Base-by-base conservation (phyloP, 1,284 basidiomycete species). In the Ustilago bromivora region DNA sequence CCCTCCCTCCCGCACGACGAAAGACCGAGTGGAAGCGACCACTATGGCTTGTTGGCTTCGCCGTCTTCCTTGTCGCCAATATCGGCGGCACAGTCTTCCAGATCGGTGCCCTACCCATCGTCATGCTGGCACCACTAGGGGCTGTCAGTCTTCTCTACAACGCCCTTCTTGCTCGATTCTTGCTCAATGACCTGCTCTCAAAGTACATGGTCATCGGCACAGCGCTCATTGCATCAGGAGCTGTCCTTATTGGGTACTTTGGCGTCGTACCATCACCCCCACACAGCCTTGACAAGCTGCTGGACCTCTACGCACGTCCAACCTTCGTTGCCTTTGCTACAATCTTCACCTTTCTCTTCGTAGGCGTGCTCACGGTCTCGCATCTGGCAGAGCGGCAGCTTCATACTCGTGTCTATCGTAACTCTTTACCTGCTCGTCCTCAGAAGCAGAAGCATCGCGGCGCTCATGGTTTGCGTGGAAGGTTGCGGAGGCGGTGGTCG, bases 101-200 rank as follows among this genome's bases (percentile, higher is more conserved):
- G 88, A 95, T 98, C 61, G 95, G 94, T 7, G 94, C 95, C 0
- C 89, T 98, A 11, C 84, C 84, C 8, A 83, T 86, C 40, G 84
- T 85, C 46, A 85, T 86, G 65, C 75, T 86, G 34, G 84, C 84
- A 1, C 95, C 95, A 0, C 90, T 98, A 2, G 96, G 96, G 23
- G 96, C 95, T 1, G 93, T 90, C 52, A 95, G 94, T 8, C 90
- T 98, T 38, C 90, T 98, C 31, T 98, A 94, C 93, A 98, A 98
- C 87, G 94, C 94, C 3, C 91, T 98, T 81, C 95, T 98, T 78
- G 95, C 95, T 11, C 90, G 92, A 34, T 85, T 96, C 57, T 89
- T 98, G 47, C 90, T 98, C 23, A 93, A 94, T 46, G 95, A 96
- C 84, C 89, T 91, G 23, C 94, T 97, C 87, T 94, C 94, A 6